phyloP scores from a whole-genome alignment of 495 filamentous ascomycete species.

The Parachaetomium inaequale region DNA sequence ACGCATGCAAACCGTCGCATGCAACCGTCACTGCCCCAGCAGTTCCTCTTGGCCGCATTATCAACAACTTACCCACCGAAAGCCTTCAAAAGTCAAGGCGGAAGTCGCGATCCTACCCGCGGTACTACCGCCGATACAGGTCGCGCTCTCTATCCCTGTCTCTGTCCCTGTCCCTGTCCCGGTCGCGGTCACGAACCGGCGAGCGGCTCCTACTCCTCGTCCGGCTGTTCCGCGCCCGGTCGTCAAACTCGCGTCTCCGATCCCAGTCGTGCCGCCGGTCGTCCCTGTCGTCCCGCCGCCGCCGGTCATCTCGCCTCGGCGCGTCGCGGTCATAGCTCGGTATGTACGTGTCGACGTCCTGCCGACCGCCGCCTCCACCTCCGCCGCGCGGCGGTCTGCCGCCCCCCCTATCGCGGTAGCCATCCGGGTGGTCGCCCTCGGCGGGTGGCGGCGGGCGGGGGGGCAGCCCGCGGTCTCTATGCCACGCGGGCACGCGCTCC shows the following conservation, averaged over 20 bases:
- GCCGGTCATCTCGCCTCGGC: slow-evolving; percentile 45
- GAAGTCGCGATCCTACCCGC: no score
- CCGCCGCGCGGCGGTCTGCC: slow-evolving; percentile 32
- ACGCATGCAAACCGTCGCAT: no score
- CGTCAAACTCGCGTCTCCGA: slow-evolving; percentile 45
- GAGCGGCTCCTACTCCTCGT: slow-evolving; percentile 52
- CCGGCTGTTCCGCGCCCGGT: slow-evolving; percentile 41
- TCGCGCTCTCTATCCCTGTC: slow-evolving; percentile 33
- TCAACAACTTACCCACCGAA: not conserved
- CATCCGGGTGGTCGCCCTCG: slow-evolving; percentile 38
- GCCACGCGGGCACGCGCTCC: slow-evolving; percentile 48
- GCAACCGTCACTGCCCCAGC: no score
- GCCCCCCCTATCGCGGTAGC: slow-evolving; percentile 36
- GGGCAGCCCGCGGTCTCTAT: slow-evolving; percentile 46
- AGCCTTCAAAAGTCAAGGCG: no score
- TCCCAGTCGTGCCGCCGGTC: slow-evolving; percentile 40
- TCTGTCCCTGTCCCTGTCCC: slow-evolving; percentile 38
- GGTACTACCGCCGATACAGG: slow-evolving; percentile 43
- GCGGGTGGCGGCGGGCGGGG: slow-evolving; percentile 43
- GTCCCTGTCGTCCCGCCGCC: slow-evolving; percentile 45
- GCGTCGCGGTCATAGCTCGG: slow-evolving; percentile 50
- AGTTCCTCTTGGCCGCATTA: not conserved
- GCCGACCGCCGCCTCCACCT: slow-evolving; percentile 33
- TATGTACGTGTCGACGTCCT: slow-evolving; percentile 59
- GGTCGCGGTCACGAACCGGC: slow-evolving; percentile 39